These are phyloP conservation scores for Penicillium bovifimosum DNA, from an alignment of 495 filamentous ascomycete species.

Conservation along the genomic window DNA sequence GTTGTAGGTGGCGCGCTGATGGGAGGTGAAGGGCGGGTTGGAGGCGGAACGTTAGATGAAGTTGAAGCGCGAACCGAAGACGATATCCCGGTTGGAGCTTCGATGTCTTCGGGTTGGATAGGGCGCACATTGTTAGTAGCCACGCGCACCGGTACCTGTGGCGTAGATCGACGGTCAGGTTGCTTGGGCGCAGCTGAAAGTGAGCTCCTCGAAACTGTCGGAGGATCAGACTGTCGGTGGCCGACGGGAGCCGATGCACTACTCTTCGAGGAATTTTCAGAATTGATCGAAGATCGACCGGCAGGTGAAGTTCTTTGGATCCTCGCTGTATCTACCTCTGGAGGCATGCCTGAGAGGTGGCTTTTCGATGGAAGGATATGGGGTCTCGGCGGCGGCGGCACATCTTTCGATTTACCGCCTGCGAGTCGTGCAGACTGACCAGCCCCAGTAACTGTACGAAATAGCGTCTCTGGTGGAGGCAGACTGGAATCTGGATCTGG, in stretches of 20 bases:
- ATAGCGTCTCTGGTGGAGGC: neutral
- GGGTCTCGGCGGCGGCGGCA: neutral
- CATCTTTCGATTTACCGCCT: neutral
- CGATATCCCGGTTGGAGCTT: neutral
- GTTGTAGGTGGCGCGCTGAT: no score
- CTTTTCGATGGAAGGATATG: neutral
- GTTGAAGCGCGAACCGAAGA: neutral
- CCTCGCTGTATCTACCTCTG: neutral
- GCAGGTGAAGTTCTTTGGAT: neutral
- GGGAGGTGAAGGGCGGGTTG: neutral
- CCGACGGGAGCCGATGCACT: neutral
- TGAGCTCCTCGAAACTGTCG: neutral
- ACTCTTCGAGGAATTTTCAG: neutral
- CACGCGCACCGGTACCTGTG: neutral
- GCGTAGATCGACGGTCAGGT: neutral
- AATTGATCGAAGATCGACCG: neutral
- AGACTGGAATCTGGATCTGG: neutral
- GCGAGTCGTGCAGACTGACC: neutral
- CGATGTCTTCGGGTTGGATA: neutral
- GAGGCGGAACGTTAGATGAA: neutral
- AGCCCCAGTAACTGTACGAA: neutral
- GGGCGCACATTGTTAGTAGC: neutral
- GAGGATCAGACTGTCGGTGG: neutral
- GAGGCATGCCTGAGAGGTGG: neutral
- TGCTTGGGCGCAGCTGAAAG: neutral